Conservation (phyloP, 2,329 filamentous ascomycete species). For the Leptographium galeiforme region DNA sequence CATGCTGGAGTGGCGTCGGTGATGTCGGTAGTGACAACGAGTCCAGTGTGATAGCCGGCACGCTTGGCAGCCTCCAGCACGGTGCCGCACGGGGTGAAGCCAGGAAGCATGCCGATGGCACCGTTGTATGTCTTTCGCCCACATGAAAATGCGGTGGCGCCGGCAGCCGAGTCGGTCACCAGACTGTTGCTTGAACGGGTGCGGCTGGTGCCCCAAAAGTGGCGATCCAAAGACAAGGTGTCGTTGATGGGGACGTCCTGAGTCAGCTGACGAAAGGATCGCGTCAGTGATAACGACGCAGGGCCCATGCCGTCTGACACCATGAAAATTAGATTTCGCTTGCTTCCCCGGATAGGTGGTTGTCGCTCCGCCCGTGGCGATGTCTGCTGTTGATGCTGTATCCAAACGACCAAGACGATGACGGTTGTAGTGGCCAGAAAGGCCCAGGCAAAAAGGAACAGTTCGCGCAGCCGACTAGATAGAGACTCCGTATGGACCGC, state of each 20-base stretch:
- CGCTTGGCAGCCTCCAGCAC: conserved; percentile 86
- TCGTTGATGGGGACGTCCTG: conserved; percentile 61
- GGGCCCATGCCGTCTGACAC: conserved; percentile 98
- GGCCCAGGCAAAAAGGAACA: conserved; percentile 71
- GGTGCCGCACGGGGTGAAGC: conserved; percentile 78
- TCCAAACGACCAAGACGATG: conserved; percentile 63
- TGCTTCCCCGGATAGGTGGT: conserved; percentile 34
- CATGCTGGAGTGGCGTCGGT: conserved; percentile 95
- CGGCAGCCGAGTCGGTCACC: conserved; percentile 92
- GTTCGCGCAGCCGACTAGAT: conserved; percentile 45
- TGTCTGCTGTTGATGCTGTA: conserved; percentile 55
- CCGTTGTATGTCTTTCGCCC: conserved; percentile 92
- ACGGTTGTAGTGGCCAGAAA: conserved; percentile 65
- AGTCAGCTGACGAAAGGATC: conserved; percentile 70
- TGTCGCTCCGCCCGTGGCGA: conserved; percentile 16
- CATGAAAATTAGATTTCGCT: conserved; percentile 97
- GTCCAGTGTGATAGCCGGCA: conserved; percentile 79
- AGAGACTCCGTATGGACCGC: not conserved
- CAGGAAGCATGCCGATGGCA: conserved; percentile 79
- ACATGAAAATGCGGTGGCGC: conserved; percentile 91
- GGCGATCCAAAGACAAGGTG: conserved; percentile 67
- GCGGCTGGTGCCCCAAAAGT: conserved; percentile 80
- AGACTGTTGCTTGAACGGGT: conserved; percentile 74
- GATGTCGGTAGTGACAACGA: conserved; percentile 89
- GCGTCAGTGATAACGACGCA: conserved; percentile 73